Evolutionary conservation across 192 early-diverging fungal genomes (phyloP), one percentile per base, ranked within the genome.

Genomic region (Diversispora epigaea): DNA sequence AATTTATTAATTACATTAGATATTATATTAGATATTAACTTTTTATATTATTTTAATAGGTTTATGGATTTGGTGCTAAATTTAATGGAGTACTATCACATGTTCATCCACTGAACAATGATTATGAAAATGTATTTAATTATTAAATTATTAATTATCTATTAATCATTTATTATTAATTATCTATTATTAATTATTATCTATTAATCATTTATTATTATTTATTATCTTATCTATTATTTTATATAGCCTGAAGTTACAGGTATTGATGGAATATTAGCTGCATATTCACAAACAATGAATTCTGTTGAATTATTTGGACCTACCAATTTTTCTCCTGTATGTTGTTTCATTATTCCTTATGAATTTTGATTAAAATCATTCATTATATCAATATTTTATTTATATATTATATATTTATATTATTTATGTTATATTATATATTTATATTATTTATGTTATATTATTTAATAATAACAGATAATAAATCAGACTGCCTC

Each of bases 51-150:
- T 32, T 32, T 32, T 32, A 32, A 32, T 32, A 32, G 25, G 25
- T 32, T 32, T 88, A 80, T 71, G 87, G 87, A 60, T 88, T 88
- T 77, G 87, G 87, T n/a, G 86, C 82, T 1, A 80, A 81, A 47
- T 60, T 85, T 14, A 49, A 76, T 21, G 80, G 80, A 6, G 68
- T 63, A 12, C 72, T 87, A 55, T 83, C 79, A 14, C 86, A 88
- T 40, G 80, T 77, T 14, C 83, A 84, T 67, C 77, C 84, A 19
- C 62, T 88, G 11, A 88, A 84, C 69, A 75, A 75, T 43, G 78
- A 85, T 64, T 61, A 39, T 2, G 45, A 4, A 22, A 76, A 78
- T 60, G 82, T 83, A 63, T 15, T 7, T 63, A 54, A n/a, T 39
- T 0, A 19, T 44, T 12, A 58, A 10, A 19, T 46, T 6, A 3